A percentile compares a stretch with the other conserved stretches of the same genome.
Conservation (phyloP, 768 basidiomycete genomes). For the Hypholoma sublateritium region DNA sequence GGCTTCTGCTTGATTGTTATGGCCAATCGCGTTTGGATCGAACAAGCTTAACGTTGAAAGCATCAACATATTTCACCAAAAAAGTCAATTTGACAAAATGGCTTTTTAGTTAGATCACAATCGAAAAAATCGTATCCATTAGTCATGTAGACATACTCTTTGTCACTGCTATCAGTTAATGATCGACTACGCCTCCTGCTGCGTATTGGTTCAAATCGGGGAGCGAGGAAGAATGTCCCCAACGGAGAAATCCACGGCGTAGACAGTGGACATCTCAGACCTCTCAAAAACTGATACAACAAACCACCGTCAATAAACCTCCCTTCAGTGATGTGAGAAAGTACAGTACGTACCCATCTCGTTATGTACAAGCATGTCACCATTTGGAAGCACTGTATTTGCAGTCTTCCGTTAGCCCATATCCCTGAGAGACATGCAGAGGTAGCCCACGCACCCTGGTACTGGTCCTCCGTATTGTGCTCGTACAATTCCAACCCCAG, state of each 20-base stretch:
- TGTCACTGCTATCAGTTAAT: too few species aligned
- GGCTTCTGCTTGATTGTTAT: too few species aligned
- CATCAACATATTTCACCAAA: too few species aligned
- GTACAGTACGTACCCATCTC: neutral
- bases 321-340: neutral
- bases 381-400: conserved; percentile 11
- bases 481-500: conserved; percentile 10
- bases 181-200: neutral
- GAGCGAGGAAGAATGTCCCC: too few species aligned
- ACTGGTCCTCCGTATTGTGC: conserved; percentile 9
- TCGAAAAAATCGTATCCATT: too few species aligned
- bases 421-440: neutral
- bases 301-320: neutral
- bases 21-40: too few species aligned
- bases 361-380: conserved; percentile 15
- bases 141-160: too few species aligned
- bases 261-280: conserved; percentile 15
- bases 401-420: neutral
- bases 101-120: too few species aligned
- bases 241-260: conserved; percentile 9
- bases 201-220: neutral
- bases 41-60: too few species aligned
- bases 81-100: too few species aligned
- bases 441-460: conserved; percentile 7
- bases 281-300: conserved; percentile 5